Percentiles rank a stretch among this genome's conserved stretches.
Conservation (phyloP, 345 rosid species). For the Microthlaspi erraticum region DNA sequence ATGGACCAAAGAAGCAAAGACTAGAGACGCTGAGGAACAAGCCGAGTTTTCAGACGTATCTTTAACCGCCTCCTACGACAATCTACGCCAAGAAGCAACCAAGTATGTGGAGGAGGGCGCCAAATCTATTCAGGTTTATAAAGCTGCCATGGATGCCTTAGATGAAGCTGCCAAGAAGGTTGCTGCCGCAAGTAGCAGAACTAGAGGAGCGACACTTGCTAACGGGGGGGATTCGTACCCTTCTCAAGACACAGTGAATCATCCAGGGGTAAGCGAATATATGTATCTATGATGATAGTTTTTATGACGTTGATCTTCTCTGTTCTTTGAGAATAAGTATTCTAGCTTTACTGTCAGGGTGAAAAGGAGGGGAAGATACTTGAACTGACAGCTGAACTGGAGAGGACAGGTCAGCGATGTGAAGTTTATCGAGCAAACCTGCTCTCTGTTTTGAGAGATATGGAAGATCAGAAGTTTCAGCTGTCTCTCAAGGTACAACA, state of each 20-base stretch:
- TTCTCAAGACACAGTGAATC: conserved; percentile 49
- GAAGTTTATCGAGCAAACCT: conserved; percentile 73
- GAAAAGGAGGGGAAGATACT: conserved; percentile 72
- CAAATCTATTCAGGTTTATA: conserved; percentile 68
- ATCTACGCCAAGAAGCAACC: conserved; percentile 72
- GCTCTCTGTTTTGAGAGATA: conserved; percentile 74
- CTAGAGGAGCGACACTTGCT: conserved; percentile 47
- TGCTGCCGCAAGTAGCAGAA: conserved; percentile 52
- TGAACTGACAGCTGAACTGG: conserved; percentile 66
- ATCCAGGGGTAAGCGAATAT: conserved; percentile 55
- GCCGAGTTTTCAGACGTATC: conserved; percentile 57
- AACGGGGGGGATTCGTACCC: conserved; percentile 60
- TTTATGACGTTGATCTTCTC: conserved; percentile 6
- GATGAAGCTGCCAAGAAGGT: conserved; percentile 75
- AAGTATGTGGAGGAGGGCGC: conserved; percentile 87
- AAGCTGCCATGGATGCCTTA: conserved; percentile 74
- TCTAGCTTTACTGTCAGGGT: conserved; percentile 49
- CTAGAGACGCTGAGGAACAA: conserved; percentile 50
- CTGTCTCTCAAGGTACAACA: conserved; percentile 82
- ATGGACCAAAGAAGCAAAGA: conserved; percentile 84
- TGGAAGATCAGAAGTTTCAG: conserved; percentile 88
- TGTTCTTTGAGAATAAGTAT: conserved; percentile 22
- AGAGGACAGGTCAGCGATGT: conserved; percentile 64
- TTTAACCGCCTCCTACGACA: conserved; percentile 59
- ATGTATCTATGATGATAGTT: conserved; percentile 13